Percentiles rank a stretch among this genome's conserved stretches.
phyloP scores from a whole-genome alignment of 192 early-diverging fungal species.

The Linnemannia zychae region DNA sequence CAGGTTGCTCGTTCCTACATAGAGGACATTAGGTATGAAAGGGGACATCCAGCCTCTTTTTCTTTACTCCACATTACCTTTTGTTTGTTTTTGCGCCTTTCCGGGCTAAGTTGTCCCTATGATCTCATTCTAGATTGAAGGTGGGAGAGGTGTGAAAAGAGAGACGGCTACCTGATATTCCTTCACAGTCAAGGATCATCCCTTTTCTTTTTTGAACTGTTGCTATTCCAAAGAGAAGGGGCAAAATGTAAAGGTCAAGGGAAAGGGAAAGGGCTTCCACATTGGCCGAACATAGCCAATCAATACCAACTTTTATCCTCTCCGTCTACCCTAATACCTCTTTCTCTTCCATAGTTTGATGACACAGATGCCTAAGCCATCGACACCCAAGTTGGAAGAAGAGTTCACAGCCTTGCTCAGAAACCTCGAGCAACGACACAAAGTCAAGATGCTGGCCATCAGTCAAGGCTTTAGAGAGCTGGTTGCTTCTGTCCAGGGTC shows the following conservation, averaged over 20 bases:
- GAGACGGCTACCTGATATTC: neutral
- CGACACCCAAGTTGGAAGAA: slow-evolving; percentile 51
- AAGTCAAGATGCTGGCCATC: slow-evolving; percentile 46
- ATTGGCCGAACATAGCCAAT: neutral
- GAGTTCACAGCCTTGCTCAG: slow-evolving; percentile 44
- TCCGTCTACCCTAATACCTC: slow-evolving; percentile 20
- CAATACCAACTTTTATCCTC: neutral
- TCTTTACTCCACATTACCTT: neutral
- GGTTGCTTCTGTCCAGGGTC: neutral
- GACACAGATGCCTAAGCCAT: slow-evolving; percentile 57
- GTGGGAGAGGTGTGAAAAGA: slow-evolving; percentile 20
- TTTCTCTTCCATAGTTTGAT: slow-evolving; percentile 57
- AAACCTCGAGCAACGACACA: slow-evolving; percentile 46
- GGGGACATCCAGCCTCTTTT: neutral
- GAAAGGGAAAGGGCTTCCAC: neutral
- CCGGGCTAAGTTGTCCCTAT: neutral
- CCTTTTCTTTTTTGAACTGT: neutral
- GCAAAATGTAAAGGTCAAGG: no score
- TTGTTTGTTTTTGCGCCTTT: no score
- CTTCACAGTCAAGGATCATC: slow-evolving; percentile 1
- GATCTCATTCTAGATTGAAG: neutral
- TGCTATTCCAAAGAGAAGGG: neutral
- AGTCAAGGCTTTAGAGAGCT: slow-evolving; percentile 50
- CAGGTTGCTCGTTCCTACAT: slow-evolving; percentile 64
- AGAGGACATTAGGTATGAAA: slow-evolving; percentile 62